Base-by-base conservation (phyloP, 208 protist species). In the Trypanosoma platydactyli region DNA sequence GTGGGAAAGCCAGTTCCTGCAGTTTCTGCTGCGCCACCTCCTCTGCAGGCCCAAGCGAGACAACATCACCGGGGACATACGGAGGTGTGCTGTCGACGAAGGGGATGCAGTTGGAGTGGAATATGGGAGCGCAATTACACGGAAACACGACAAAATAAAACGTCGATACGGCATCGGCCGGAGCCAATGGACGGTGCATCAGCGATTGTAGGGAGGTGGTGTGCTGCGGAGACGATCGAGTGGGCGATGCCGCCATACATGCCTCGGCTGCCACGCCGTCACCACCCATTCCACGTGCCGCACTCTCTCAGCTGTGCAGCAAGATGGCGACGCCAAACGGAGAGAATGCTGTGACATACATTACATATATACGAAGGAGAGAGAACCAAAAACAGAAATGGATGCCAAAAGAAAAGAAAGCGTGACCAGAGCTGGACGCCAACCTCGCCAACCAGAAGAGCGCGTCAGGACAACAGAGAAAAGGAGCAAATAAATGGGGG, bases 91-190 rank as follows among this genome's bases (percentile, higher is more conserved):
- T 35, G 7, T 52, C 25, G 20, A 71, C 64, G 5, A 52, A 35
- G 0, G 80, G 76, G 27, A 89, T 89, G 15, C 79, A 75, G 57
- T 84, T 89, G 3, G 88, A 91, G 76, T 90, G 77, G 62, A 94
- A 94, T 45, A 94, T 77, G 18, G 84, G 83, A 6, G 75, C 44
- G 50, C 77, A 84, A 69, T 89, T 86, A 75, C 77, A 84, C 24
- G 78, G 78, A 61, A 94, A 91, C 1, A 94, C 78, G 30, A 81
- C 80, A 65, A 94, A 89, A 60, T 91, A 91, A 35, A 94, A 84
- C 25, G 71, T 76, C 25, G 77, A 80, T 18, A 53, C 59, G 6
- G 20, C 30, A 58, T 61, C 58, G 63, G 78, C 44, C 53, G 49
- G 25, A 24, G 24, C 13, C 6, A 7, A 1, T 20, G 54, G 33